phyloP scores from a whole-genome alignment of 176 grass and related monocot genomes.

The Zea mays region DNA sequence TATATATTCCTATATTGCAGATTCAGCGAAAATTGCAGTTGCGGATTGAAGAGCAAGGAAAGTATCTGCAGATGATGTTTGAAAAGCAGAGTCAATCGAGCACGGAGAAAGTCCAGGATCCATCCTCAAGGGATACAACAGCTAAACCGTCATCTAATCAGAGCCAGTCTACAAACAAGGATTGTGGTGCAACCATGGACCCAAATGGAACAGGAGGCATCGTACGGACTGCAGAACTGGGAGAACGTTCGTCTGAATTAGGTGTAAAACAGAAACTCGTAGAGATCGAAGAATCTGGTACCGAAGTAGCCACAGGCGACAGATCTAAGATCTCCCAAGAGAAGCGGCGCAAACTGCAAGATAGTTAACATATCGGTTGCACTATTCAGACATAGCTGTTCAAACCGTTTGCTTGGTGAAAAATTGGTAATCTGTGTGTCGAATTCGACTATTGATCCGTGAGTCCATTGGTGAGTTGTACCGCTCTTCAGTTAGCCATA shows the following conservation, averaged over 20 bases:
- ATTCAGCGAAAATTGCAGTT: constrained; percentile 79
- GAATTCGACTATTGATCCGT: neutral
- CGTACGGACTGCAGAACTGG: neutral
- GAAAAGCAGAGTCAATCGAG: constrained; percentile 78
- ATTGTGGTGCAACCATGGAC: constrained; percentile 6
- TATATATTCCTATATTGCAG: constrained; percentile 47
- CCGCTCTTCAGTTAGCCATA: neutral
- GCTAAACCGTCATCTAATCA: constrained; percentile 21
- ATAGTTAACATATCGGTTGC: constrained; percentile 27
- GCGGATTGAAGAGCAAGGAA: constrained; percentile 86
- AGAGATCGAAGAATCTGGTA: constrained; percentile 31
- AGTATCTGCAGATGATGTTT: constrained; percentile 81
- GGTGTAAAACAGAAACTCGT: constrained; percentile 41
- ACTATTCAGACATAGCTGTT: constrained; percentile 28
- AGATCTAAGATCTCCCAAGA: constrained; percentile 26
- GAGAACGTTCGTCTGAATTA: constrained; percentile 7
- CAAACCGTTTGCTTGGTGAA: constrained; percentile 21
- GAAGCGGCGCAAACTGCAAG: constrained; percentile 38
- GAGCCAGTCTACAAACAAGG: constrained; percentile 16
- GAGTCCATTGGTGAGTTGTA: constrained; percentile 30
- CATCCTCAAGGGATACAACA: constrained; percentile 35
- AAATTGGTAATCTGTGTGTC: constrained; percentile 27
- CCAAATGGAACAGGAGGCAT: constrained; percentile 26
- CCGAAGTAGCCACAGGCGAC: constrained; percentile 9
- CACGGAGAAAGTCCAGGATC: constrained; percentile 29